These are phyloP conservation scores for Fusarium sp. DNA, from an alignment of 2,329 filamentous ascomycete genomes.

Conservation along the genomic window DNA sequence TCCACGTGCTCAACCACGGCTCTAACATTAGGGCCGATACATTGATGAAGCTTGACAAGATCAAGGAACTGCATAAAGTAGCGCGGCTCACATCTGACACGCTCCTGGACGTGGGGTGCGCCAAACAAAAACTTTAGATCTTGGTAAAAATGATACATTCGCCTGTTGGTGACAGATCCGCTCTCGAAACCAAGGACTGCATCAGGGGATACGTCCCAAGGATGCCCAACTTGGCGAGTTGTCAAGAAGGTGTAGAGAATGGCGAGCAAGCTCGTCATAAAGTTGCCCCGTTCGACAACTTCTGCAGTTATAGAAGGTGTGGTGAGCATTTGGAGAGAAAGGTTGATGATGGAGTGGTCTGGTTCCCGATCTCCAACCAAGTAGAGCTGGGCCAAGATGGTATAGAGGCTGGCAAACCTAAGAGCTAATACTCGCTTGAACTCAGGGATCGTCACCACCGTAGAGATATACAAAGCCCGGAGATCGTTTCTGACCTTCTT, in stretches of 20 bases:
- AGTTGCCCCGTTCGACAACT: constrained; percentile 93
- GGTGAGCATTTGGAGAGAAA: constrained; percentile 95
- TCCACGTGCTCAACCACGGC: constrained; percentile 96
- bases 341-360: constrained; percentile 97
- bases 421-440: constrained; percentile 95
- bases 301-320: constrained; percentile 97
- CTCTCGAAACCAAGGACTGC: constrained; percentile 93
- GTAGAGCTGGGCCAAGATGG: constrained; percentile 90
- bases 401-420: constrained; percentile 95
- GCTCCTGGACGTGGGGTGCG: constrained; percentile 86
- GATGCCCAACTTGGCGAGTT: constrained; percentile 93
- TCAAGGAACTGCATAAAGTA: constrained; percentile 96
- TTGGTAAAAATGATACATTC: constrained; percentile 97
- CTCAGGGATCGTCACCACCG: constrained; percentile 91
- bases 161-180: constrained; percentile 91
- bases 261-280: constrained; percentile 92
- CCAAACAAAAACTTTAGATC: constrained; percentile 92
- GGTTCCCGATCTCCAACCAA: constrained; percentile 95
- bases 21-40: constrained; percentile 91
- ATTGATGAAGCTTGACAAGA: constrained; percentile 93
- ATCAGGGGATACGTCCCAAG: constrained; percentile 84
- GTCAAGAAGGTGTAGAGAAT: constrained; percentile 98
- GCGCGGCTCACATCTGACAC: constrained; percentile 81
- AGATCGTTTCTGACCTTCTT: constrained; percentile 93
- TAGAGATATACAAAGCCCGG: constrained; percentile 93